Evolutionary conservation across 305 asterid genomes (phyloP), one percentile per base, ranked within the genome.

Genomic region (Caryopteris hybrid): DNA sequence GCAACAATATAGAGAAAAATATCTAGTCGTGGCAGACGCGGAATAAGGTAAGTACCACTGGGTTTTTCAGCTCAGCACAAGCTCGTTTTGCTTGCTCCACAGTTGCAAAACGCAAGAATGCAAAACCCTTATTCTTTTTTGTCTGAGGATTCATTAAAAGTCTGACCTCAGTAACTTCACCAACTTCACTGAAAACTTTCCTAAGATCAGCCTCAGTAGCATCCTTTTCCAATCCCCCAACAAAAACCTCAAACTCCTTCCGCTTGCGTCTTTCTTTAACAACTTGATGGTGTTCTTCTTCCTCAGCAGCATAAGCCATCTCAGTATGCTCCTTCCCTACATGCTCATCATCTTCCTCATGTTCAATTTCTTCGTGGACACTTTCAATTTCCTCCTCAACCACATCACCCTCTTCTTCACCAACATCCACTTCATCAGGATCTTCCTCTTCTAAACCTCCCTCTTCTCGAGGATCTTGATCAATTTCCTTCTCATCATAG

Each of bases 71-170:
- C 79, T 83, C 84, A 39, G 81, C 68, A 81, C 95, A 95, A 75
- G 99, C 99, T 54, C 88, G 80, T 76, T 83, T 88, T 63, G 98
- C 99, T 81, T 95, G 99, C 61, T 91, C 97, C 50, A 89, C 87
- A 3, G 96, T 87, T 46, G 98, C 96, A 86, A 95, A 95, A 53
- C 92, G 95, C 81, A 95, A 85, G 82, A 95, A 95, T 9, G 99
- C 99, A 83, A 95, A 95, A 33, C 99, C 99, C 72, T 95, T 95
- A 60, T 95, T 95, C 84, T 91, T 95, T 80, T 88, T 89, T 38
- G 97, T 89, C 81, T 87, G 97, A 64, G 98, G 84, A 74, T 95
- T 95, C 98, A 91, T 95, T 96, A 95, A 81, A 63, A 95, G 99
- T 74, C 99, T 89, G 71, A 89, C 94, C 75, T 95, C 98, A 61